Percentiles rank a stretch among this genome's conserved stretches.
Evolutionary conservation across 179 eudicot species (phyloP).

Genomic region (Drosera spatulata): DNA sequence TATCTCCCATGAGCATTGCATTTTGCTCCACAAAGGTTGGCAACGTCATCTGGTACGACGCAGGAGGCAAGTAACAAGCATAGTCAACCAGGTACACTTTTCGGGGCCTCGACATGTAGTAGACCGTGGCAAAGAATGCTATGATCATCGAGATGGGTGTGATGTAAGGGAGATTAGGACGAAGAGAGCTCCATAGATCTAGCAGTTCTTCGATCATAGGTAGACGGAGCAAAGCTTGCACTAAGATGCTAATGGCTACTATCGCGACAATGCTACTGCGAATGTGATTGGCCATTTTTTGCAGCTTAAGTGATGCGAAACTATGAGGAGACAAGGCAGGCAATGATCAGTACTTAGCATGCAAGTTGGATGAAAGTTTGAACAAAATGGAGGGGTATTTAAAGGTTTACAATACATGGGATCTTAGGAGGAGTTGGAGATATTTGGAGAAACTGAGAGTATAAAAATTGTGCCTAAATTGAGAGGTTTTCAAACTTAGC

Average conservation of each 20-base stretch:
- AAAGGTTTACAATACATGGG: too few relatives aligned
- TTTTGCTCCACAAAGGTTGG: conserved; percentile 36
- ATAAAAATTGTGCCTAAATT: too few relatives aligned
- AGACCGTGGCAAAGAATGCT: conserved; percentile 6
- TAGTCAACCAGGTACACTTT: conserved; percentile 26
- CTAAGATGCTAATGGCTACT: background rate
- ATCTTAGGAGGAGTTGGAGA: too few relatives aligned
- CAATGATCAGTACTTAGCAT: too few relatives aligned
- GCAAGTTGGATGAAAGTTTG: too few relatives aligned
- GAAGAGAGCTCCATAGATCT: background rate
- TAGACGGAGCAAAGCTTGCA: background rate
- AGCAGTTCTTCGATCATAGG: background rate
- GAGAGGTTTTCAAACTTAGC: too few relatives aligned
- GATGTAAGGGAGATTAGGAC: background rate
- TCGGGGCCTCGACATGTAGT: conserved; percentile 14
- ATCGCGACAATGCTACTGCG: background rate
- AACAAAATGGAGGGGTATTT: too few relatives aligned
- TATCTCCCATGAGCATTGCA: background rate
- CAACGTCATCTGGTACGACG: conserved; percentile 16
- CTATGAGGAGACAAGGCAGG: too few relatives aligned
- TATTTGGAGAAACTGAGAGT: too few relatives aligned
- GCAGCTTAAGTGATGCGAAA: too few relatives aligned
- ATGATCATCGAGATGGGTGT: background rate
- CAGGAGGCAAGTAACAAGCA: conserved; percentile 31
- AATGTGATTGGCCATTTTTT: background rate